Evolutionary conservation across 495 filamentous ascomycete genomes (phyloP).

Genomic region (Podospora sp.): DNA sequence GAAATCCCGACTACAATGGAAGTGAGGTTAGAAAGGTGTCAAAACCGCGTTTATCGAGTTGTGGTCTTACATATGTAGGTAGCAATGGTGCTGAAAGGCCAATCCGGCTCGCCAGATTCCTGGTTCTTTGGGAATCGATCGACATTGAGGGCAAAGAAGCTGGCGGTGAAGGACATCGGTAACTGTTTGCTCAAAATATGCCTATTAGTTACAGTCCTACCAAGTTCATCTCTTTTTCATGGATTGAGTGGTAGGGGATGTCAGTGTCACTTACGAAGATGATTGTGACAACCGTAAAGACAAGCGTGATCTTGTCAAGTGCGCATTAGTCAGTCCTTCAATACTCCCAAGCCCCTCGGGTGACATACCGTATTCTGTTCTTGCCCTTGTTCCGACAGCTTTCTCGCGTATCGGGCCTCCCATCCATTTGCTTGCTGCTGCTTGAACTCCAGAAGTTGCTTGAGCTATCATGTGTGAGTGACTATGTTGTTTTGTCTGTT

Average conservation of each 20-base stretch:
- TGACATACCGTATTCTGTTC: slow-evolving; percentile 9
- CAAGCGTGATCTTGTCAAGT: slow-evolving; percentile 4
- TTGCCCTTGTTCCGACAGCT: slow-evolving; percentile 15
- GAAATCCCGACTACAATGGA: slow-evolving; percentile 11
- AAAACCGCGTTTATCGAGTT: no score
- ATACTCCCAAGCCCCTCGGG: no score
- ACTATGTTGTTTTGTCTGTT: background rate
- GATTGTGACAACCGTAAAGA: slow-evolving; percentile 13
- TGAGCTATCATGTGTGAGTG: background rate
- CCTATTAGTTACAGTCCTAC: no score
- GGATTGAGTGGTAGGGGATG: background rate
- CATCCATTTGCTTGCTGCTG: slow-evolving; percentile 17
- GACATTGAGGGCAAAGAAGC: slow-evolving; percentile 8
- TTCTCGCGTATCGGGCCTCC: slow-evolving; percentile 12
- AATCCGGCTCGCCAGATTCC: background rate
- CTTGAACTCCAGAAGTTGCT: slow-evolving; percentile 20
- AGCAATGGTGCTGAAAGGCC: background rate
- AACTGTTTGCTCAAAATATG: background rate
- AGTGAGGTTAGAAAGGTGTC: background rate
- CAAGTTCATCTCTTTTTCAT: background rate
- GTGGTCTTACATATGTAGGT: slow-evolving; percentile 2
- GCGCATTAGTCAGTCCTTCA: background rate
- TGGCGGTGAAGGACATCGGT: slow-evolving; percentile 11
- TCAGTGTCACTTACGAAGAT: slow-evolving; percentile 17
- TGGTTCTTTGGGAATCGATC: background rate